These are phyloP conservation scores for Ophiostoma sp. DNA, from an alignment of 2,329 filamentous ascomycete species.

Conservation along the genomic window DNA sequence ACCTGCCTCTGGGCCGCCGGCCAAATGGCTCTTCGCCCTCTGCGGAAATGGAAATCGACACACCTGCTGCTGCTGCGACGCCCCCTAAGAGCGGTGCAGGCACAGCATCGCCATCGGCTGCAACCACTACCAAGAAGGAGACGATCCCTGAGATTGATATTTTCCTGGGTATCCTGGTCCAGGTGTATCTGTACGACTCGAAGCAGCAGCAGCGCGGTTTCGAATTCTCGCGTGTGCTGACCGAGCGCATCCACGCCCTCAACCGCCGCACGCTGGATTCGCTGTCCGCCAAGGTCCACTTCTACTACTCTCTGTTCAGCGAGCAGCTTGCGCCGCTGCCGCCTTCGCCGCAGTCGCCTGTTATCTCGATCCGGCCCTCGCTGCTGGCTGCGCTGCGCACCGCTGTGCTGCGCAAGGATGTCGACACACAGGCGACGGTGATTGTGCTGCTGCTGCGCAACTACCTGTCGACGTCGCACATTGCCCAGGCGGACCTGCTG, in stretches of 20 bases:
- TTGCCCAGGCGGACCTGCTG: conserved; percentile 90
- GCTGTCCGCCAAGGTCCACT: conserved; percentile 91
- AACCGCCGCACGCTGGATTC: conserved; percentile 94
- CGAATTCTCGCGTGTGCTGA: conserved; percentile 76
- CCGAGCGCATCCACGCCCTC: conserved; percentile 77
- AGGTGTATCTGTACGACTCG: conserved; percentile 84
- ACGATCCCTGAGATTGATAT: conserved; percentile 80
- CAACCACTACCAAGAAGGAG: conserved; percentile 59
- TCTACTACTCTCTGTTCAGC: conserved; percentile 94
- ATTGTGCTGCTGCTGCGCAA: conserved; percentile 92
- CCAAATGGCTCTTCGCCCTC: conserved; percentile 35
- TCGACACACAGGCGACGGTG: conserved; percentile 93
- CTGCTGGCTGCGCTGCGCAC: conserved; percentile 86
- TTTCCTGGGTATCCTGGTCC: conserved; percentile 77
- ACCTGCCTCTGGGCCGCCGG: conserved; percentile 56
- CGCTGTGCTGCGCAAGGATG: conserved; percentile 92
- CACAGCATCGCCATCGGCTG: conserved; percentile 13
- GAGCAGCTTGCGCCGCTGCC: conserved; percentile 84
- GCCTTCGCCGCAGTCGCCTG: conserved; percentile 79
- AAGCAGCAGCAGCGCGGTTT: conserved; percentile 75
- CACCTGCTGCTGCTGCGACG: conserved; percentile 30
- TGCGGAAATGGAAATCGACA: conserved; percentile 70
- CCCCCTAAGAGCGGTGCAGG: conserved; percentile 44
- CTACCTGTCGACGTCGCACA: conserved; percentile 93
- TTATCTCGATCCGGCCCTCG: conserved; percentile 78